These are phyloP conservation scores for Mucor mucedo DNA, from an alignment of 371 early-diverging fungal species.

Conservation along the genomic window DNA sequence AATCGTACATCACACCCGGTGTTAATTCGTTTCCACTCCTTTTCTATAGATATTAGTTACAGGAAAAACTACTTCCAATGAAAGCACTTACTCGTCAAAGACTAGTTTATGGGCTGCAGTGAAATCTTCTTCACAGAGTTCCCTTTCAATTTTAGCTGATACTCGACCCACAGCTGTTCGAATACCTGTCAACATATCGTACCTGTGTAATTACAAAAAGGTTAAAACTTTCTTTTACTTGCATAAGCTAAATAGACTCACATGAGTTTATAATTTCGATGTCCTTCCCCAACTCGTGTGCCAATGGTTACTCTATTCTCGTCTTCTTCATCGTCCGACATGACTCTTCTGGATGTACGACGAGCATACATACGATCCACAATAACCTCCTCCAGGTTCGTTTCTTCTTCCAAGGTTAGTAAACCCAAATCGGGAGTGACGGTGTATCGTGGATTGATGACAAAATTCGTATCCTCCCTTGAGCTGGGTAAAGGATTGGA, in stretches of 20 bases:
- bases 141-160: conserved; percentile 77
- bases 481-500: conserved; percentile 14
- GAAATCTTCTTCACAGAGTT: conserved; percentile 78
- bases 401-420: conserved; percentile 44
- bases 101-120: conserved; percentile 88
- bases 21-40: conserved; percentile 91
- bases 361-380: conserved; percentile 46
- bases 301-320: conserved; percentile 65
- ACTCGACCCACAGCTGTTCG: conserved; percentile 80
- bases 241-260: conserved; percentile 31
- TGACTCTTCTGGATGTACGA: conserved; percentile 36
- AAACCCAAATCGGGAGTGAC: conserved; percentile 39
- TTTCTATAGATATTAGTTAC: not conserved
- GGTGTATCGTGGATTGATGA: conserved; percentile 13
- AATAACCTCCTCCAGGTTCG: conserved; percentile 43
- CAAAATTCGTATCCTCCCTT: not conserved
- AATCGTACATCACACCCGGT: conserved; percentile 92
- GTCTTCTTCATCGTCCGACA: conserved; percentile 49
- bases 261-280: conserved; percentile 86
- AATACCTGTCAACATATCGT: conserved; percentile 96
- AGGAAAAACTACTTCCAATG: not conserved
- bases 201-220: conserved; percentile 16
- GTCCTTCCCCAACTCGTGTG: conserved; percentile 69
- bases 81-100: conserved; percentile 63
- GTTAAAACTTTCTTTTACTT: conserved; percentile 1